These are phyloP conservation scores for Pseudocercospora cruenta DNA, from an alignment of 2,329 filamentous ascomycete species.

Conservation along the genomic window DNA sequence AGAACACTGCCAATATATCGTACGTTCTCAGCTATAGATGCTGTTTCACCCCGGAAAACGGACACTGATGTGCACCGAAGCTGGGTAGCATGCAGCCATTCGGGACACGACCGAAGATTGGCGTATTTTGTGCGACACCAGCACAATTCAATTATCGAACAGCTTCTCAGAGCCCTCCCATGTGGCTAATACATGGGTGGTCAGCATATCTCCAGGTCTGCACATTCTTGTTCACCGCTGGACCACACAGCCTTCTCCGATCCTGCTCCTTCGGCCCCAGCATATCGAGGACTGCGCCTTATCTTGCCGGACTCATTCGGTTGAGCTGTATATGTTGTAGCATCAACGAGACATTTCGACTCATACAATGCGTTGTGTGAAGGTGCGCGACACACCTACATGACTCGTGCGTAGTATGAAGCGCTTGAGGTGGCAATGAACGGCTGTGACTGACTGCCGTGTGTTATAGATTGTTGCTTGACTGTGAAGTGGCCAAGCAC, in stretches of 20 bases:
- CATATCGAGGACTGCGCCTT: neutral
- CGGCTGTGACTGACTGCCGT: neutral
- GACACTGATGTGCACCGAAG: neutral
- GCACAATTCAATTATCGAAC: constrained; percentile 1
- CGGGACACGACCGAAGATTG: constrained; percentile 8
- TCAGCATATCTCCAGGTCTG: neutral
- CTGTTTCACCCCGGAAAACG: neutral
- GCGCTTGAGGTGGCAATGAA: too few relatives aligned
- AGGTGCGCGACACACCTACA: neutral
- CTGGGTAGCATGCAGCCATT: neutral
- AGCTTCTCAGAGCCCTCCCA: neutral
- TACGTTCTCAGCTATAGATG: neutral
- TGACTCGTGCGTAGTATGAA: neutral
- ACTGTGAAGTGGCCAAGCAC: neutral
- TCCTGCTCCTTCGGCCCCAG: neutral
- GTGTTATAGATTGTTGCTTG: neutral
- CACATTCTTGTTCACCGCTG: neutral
- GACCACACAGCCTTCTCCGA: neutral
- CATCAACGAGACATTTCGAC: neutral
- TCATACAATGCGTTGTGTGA: constrained; percentile 1
- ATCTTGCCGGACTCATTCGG: neutral
- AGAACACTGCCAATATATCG: neutral
- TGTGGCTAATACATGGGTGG: constrained; percentile 6
- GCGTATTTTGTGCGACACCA: neutral
- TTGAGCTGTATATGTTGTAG: neutral